Evolutionary conservation across 2,329 filamentous ascomycete species (phyloP).

Genomic region (Hymenoscyphus linearis): DNA sequence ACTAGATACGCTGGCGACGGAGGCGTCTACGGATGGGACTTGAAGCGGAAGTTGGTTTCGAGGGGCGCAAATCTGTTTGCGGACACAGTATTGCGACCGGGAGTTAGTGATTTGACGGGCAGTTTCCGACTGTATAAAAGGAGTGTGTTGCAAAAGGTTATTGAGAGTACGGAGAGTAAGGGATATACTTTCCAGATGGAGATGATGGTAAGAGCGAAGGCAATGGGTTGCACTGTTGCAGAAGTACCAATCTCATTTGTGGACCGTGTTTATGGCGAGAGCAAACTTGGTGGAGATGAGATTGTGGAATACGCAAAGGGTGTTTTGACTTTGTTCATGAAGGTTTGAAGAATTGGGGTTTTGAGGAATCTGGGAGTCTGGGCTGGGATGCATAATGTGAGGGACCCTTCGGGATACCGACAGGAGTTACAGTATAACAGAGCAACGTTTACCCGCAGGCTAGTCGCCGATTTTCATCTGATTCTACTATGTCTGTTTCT

Average conservation of each 20-base stretch:
- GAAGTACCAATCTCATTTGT: conserved; percentile 97
- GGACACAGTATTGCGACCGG: conserved; percentile 85
- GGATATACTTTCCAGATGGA: conserved; percentile 99
- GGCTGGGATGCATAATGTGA: conserved; percentile 1
- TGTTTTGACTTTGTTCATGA: conserved; percentile 71
- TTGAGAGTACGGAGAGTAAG: conserved; percentile 86
- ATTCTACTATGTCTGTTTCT: neutral
- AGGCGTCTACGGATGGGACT: conserved; percentile 94
- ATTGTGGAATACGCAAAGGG: conserved; percentile 96
- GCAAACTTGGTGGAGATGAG: conserved; percentile 89
- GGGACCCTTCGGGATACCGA: neutral
- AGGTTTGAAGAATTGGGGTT: conserved; percentile 46
- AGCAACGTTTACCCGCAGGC: neutral
- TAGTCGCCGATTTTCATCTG: neutral
- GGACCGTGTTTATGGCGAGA: conserved; percentile 90
- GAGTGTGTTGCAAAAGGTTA: conserved; percentile 81
- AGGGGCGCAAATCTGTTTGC: conserved; percentile 91
- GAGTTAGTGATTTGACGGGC: conserved; percentile 84
- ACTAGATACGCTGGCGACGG: conserved; percentile 87
- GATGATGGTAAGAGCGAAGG: conserved; percentile 96
- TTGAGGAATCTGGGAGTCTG: neutral
- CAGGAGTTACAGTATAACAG: conserved; percentile 1
- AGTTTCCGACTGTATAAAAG: conserved; percentile 95
- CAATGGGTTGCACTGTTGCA: conserved; percentile 87
- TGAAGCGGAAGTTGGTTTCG: conserved; percentile 81